Conservation (phyloP, 345 rosid species). For the Eucalyptus caleyi region DNA sequence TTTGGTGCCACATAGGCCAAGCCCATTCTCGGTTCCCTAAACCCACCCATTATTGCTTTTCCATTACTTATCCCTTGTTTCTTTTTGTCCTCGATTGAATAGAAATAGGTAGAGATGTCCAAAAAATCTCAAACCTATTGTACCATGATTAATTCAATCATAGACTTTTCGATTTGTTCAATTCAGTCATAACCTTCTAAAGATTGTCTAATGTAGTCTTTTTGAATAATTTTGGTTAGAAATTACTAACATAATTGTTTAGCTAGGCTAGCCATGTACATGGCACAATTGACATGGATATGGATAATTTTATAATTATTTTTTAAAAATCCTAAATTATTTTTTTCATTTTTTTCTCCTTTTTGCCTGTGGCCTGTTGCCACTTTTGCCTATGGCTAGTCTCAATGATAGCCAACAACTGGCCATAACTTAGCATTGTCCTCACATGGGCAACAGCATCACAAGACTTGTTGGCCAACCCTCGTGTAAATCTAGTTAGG, state of each 20-base stretch:
- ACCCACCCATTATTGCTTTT: neutral
- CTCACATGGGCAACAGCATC: accelerated
- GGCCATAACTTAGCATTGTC: neutral
- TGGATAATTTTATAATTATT: too few species aligned
- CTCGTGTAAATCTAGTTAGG: too few species aligned
- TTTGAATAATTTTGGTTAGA: neutral
- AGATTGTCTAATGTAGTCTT: neutral
- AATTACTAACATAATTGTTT: neutral
- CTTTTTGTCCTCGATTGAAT: neutral
- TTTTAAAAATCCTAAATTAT: too few species aligned
- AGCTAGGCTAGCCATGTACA: neutral
- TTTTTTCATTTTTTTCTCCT: too few species aligned
- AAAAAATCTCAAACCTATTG: neutral
- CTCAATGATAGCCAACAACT: neutral
- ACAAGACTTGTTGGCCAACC: neutral
- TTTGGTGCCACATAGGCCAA: neutral
- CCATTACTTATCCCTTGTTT: neutral
- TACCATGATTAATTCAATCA: neutral
- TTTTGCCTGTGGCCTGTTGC: too few species aligned
- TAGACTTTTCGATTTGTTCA: neutral
- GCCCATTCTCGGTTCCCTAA: neutral
- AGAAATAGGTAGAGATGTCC: neutral
- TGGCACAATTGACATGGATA: neutral
- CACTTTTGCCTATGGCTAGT: too few species aligned
- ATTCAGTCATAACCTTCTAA: neutral